phyloP scores from a whole-genome alignment of 2,329 filamentous ascomycete species.

The Beauveria brongniartii region DNA sequence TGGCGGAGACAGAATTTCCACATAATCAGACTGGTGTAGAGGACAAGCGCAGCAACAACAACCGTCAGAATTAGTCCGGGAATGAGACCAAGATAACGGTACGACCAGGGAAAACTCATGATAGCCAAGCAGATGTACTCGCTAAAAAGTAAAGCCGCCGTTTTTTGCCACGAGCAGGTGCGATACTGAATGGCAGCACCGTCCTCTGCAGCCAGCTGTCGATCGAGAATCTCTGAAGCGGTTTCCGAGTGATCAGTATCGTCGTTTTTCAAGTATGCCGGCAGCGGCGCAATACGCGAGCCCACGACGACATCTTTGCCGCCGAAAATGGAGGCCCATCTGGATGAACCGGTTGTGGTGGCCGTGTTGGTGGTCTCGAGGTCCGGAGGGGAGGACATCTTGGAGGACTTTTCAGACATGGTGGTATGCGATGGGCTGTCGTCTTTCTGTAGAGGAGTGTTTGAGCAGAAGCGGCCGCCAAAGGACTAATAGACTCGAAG shows the following conservation, averaged over 20 bases:
- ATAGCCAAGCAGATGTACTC: conserved; percentile 91
- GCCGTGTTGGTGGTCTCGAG: conserved; percentile 10
- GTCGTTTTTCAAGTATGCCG: conserved; percentile 31
- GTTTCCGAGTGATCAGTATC: conserved; percentile 37
- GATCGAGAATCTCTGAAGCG: conserved; percentile 41
- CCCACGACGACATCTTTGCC: conserved; percentile 36
- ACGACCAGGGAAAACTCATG: conserved; percentile 95
- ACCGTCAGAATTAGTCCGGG: conserved; percentile 76
- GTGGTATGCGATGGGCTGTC: conserved; percentile 19
- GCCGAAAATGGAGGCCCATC: conserved; percentile 29
- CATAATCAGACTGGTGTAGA: conserved; percentile 59
- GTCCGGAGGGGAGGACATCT: conserved; percentile 8
- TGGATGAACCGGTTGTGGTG: conserved; percentile 18
- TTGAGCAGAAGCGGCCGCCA: neutral
- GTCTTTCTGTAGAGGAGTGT: neutral
- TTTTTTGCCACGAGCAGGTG: conserved; percentile 94
- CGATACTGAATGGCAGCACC: conserved; percentile 81
- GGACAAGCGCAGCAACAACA: conserved; percentile 66
- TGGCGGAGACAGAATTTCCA: conserved; percentile 89
- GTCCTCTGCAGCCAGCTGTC: conserved; percentile 69
- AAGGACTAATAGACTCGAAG: neutral
- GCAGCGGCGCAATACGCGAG: conserved; percentile 42
- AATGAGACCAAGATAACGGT: conserved; percentile 77
- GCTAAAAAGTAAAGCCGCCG: conserved; percentile 80
- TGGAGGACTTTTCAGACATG: conserved; percentile 11